phyloP scores from a whole-genome alignment of 805 yeast species.

The Hanseniaspora lachancei region DNA sequence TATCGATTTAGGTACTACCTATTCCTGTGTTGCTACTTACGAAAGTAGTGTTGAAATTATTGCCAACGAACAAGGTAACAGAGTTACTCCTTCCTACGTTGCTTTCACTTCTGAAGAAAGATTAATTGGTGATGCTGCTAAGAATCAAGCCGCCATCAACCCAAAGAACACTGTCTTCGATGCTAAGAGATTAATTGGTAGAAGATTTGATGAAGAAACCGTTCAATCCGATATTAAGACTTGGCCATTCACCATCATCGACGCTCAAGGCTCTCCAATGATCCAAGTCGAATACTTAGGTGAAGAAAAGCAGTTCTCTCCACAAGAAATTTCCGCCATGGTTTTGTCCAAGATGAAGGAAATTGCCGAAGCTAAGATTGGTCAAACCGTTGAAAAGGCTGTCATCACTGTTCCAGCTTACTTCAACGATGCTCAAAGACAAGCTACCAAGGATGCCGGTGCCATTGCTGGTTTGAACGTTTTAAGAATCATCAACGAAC shows the following conservation, averaged over 20 bases:
- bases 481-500: slow-evolving; percentile 64
- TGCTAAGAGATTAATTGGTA: slow-evolving; percentile 72
- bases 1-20: slow-evolving; percentile 91
- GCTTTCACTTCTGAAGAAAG: slow-evolving; percentile 69
- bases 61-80: slow-evolving; percentile 78
- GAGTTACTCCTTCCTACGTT: slow-evolving; percentile 72
- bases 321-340: slow-evolving; percentile 67
- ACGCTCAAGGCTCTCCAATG: slow-evolving; percentile 53
- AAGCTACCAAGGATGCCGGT: slow-evolving; percentile 75
- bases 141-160: slow-evolving; percentile 72
- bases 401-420: slow-evolving; percentile 71
- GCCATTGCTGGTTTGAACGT: slow-evolving; percentile 68
- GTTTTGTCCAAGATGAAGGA: slow-evolving; percentile 72
- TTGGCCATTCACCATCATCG: slow-evolving; percentile 68
- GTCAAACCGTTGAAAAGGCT: slow-evolving; percentile 58
- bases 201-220: slow-evolving; percentile 59
- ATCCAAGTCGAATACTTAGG: slow-evolving; percentile 58
- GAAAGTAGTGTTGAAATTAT: slow-evolving; percentile 65
- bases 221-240: slow-evolving; percentile 85
- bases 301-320: slow-evolving; percentile 56
- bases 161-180: slow-evolving; percentile 68
- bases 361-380: slow-evolving; percentile 66
- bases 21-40: slow-evolving; percentile 70
- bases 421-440: slow-evolving; percentile 70
- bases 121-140: slow-evolving; percentile 73